phyloP scores from a whole-genome alignment of 2,329 filamentous ascomycete genomes.

The Chalara sp. region DNA sequence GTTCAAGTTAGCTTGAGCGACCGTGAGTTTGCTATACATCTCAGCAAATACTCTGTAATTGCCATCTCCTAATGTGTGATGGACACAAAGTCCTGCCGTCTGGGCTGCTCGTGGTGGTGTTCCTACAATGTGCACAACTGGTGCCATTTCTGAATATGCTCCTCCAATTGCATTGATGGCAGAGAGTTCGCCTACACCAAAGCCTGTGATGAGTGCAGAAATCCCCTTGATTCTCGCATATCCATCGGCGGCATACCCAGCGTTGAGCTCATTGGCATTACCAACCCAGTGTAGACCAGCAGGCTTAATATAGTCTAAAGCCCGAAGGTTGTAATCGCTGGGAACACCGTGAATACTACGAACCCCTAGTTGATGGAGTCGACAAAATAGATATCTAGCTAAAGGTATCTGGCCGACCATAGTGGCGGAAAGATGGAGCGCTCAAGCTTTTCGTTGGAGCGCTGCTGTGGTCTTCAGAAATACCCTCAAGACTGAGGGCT shows the following conservation, averaged over 20 bases:
- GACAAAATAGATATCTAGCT: slow-evolving; percentile 49
- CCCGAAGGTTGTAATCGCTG: slow-evolving; percentile 63
- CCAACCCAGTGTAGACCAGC: slow-evolving; percentile 55
- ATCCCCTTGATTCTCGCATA: slow-evolving; percentile 67
- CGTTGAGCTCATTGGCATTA: slow-evolving; percentile 51
- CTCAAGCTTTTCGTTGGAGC: too few relatives aligned
- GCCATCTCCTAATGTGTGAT: slow-evolving; percentile 67
- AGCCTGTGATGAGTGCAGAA: slow-evolving; percentile 63
- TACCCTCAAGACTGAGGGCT: too few relatives aligned
- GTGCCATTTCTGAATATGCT: slow-evolving; percentile 62
- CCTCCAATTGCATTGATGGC: slow-evolving; percentile 66
- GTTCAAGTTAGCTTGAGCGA: slow-evolving; percentile 61
- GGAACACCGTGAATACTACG: slow-evolving; percentile 59
- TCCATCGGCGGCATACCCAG: slow-evolving; percentile 70
- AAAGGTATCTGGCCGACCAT: too few relatives aligned
- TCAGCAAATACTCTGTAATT: slow-evolving; percentile 74
- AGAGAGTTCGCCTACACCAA: slow-evolving; percentile 65
- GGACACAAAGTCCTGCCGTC: slow-evolving; percentile 33
- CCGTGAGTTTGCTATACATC: slow-evolving; percentile 67
- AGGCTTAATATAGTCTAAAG: slow-evolving; percentile 55
- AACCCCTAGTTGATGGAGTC: slow-evolving; percentile 56
- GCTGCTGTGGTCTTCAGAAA: too few relatives aligned
- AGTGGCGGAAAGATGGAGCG: too few relatives aligned
- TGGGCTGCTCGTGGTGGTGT: slow-evolving; percentile 38
- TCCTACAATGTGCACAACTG: slow-evolving; percentile 57